Base-by-base conservation (phyloP, 179 eudicot genomes). In the Pouteria campechiana region DNA sequence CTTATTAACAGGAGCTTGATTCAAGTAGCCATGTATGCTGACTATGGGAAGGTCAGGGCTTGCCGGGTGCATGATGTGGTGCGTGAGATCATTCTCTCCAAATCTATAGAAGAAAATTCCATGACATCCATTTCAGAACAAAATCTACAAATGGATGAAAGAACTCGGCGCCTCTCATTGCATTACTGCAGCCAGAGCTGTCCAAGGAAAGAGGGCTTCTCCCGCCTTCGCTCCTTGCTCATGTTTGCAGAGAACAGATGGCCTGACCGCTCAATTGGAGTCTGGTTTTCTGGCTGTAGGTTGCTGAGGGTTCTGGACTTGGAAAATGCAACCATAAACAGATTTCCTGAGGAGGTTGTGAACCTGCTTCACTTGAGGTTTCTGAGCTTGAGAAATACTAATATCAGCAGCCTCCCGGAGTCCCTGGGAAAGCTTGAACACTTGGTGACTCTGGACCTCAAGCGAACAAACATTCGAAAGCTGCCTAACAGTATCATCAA, bases 261-360 rank as follows among this genome's bases (percentile, higher is more conserved):
- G 44, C n/a, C 2, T 5, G 0, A 10, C 53, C n/a, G 12, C 9
- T 1, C 6, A 19, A 9, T 23, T 20, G 2, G 7, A 20, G 41
- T 1, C 48, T 15, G 19, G 25, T 3, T 46, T 32, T 2, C 41
- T 32, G 7, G 14, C 20, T 8, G 33, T 8, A 49, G 32, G 30
- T 25, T 58, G 30, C 24, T 58, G 3, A 58, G 36, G 15, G 50
- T 58, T 3, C 28, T 58, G 14, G 63, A 58, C 14, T n/a, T 58
- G 17, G 12, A 8, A 25, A 38, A 44, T 25, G 14, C 37, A 6
- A 12, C 35, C 1, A 6, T 32, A 9, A 8, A 32, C 8, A 6
- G 13, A 32, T 32, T 32, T 7, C 35, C 35, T 0, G 14, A 32
- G 11, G 35, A 32, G 35, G 12, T 32, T 6, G 35, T 9, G 4